These are phyloP conservation scores for Fusarium sp. DNA, from an alignment of 2,329 filamentous ascomycete species.

Conservation along the genomic window DNA sequence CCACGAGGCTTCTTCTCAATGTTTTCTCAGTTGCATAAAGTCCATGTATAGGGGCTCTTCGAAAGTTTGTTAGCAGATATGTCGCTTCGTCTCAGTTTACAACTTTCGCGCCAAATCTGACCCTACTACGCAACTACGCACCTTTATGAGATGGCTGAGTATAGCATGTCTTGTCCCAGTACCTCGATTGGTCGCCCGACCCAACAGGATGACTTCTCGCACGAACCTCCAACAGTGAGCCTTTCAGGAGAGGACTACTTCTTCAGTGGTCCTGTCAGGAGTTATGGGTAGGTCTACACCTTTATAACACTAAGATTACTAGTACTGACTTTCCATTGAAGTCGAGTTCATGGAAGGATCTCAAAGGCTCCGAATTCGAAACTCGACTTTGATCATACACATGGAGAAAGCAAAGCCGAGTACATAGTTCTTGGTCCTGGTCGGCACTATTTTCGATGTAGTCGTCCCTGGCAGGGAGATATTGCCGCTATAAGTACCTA, in stretches of 20 bases:
- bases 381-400: conserved; percentile 22
- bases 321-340: conserved; percentile 1
- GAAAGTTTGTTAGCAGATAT: not conserved
- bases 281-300: conserved; percentile 31
- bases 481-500: conserved; percentile 38
- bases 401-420: conserved; percentile 11
- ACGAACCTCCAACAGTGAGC: conserved; percentile 36
- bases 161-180: not conserved
- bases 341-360: conserved; percentile 9
- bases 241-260: conserved; percentile 39
- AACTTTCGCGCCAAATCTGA: not conserved
- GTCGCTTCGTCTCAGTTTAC: not conserved
- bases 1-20: not conserved
- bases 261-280: conserved; percentile 39
- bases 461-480: conserved; percentile 24
- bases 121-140: not conserved
- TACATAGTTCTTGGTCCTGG: conserved; percentile 43
- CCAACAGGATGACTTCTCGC: conserved; percentile 16
- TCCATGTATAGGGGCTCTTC: not conserved
- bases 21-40: not conserved
- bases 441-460: conserved; percentile 42
- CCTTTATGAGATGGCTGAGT: conserved; percentile 2
- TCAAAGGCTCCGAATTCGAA: not conserved
- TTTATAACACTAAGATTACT: not conserved
- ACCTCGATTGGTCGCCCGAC: conserved; percentile 7